These are phyloP conservation scores for Arachnomyces sp. DNA, from an alignment of 2,329 filamentous ascomycete genomes.

Conservation along the genomic window DNA sequence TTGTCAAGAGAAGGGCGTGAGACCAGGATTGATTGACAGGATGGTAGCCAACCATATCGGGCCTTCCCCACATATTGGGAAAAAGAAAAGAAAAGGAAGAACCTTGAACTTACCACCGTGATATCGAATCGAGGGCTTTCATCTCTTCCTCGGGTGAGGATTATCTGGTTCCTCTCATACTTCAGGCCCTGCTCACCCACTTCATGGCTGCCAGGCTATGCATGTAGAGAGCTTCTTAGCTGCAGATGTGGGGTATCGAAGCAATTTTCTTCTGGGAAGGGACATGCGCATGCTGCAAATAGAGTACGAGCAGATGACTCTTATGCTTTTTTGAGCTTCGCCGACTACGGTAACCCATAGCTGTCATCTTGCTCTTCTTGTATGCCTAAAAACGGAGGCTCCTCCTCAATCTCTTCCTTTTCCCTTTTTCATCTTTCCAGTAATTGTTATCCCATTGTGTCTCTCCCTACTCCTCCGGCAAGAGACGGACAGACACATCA, in stretches of 20 bases:
- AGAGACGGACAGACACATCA: no score
- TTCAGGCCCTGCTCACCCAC: background rate
- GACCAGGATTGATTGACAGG: background rate
- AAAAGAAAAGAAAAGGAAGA: background rate
- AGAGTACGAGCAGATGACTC: background rate
- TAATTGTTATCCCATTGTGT: background rate
- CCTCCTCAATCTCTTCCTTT: slow-evolving; percentile 1
- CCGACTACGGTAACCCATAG: background rate
- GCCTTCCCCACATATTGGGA: no score
- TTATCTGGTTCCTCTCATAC: background rate
- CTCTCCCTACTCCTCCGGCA: background rate
- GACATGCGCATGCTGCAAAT: no score
- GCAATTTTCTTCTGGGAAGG: no score
- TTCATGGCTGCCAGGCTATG: background rate
- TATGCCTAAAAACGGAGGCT: background rate
- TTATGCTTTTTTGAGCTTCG: background rate
- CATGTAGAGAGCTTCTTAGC: background rate
- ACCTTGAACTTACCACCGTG: background rate
- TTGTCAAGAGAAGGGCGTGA: slow-evolving; percentile 10
- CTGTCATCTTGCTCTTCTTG: background rate
- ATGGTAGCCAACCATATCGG: background rate
- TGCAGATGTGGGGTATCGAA: background rate
- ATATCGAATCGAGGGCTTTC: background rate
- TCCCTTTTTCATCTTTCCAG: background rate
- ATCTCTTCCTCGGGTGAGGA: background rate